Conservation (phyloP, 352 stramenopile genomes). For the Aphanomyces invadans region DNA sequence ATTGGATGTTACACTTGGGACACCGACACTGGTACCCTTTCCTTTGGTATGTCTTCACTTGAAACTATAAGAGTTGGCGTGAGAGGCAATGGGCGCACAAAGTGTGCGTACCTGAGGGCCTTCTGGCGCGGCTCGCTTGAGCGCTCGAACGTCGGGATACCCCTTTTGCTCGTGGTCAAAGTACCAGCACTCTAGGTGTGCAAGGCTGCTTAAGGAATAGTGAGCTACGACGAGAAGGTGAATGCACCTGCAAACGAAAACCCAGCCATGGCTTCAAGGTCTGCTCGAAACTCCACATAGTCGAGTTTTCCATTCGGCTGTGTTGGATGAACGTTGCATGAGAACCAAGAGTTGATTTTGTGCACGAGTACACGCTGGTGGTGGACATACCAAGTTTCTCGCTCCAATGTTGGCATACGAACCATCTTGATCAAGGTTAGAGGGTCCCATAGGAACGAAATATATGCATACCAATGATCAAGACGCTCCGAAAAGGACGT, state of each 20-base stretch:
- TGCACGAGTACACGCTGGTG: neutral
- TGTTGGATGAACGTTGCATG: neutral
- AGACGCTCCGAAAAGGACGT: constrained; percentile 30
- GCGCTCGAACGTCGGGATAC: constrained; percentile 43
- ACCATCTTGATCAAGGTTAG: constrained; percentile 37
- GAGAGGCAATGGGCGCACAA: neutral
- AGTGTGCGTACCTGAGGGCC: constrained; percentile 51
- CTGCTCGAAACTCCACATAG: constrained; percentile 56
- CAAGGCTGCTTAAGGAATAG: too few species aligned
- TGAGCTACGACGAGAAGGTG: neutral
- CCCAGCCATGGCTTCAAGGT: constrained; percentile 41
- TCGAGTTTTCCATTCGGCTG: constrained; percentile 45
- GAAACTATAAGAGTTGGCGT: constrained; percentile 39
- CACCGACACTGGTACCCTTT: constrained; percentile 77
- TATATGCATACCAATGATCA: constrained; percentile 51
- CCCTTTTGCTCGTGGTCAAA: constrained; percentile 67
- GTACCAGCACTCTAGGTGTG: constrained; percentile 76
- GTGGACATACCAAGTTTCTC: constrained; percentile 32
- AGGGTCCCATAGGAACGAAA: neutral
- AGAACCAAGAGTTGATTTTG: neutral
- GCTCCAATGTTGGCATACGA: constrained; percentile 63
- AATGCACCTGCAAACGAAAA: constrained; percentile 45
- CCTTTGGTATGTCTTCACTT: constrained; percentile 78
- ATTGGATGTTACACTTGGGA: constrained; percentile 46
- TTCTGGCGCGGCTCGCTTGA: constrained; percentile 64